A percentile compares a stretch with the other conserved stretches of the same genome.
These are phyloP conservation scores for Talaromyces ruber DNA, from an alignment of 495 filamentous ascomycete species.

Conservation along the genomic window DNA sequence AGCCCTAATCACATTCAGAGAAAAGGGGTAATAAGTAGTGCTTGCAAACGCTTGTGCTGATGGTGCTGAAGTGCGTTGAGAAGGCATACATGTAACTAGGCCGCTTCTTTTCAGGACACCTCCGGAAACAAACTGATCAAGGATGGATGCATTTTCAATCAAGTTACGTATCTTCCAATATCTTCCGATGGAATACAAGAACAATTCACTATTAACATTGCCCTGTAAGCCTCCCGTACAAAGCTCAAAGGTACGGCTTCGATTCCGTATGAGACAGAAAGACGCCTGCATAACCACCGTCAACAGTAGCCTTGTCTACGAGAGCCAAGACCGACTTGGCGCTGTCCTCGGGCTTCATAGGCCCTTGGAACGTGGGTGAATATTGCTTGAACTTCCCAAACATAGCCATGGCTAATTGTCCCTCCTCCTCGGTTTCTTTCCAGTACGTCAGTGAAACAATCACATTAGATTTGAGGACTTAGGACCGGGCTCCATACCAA, in stretches of 20 bases:
- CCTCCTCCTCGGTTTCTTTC: slow-evolving; percentile 5
- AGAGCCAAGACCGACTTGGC: slow-evolving; percentile 4
- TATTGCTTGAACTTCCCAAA: slow-evolving; percentile 7
- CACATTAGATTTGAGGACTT: not conserved
- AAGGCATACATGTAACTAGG: too few relatives aligned
- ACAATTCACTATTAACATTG: slow-evolving; percentile 12
- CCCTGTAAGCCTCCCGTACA: not conserved
- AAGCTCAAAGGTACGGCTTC: slow-evolving; percentile 5
- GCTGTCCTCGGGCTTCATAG: slow-evolving; percentile 1
- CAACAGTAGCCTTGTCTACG: slow-evolving; percentile 4
- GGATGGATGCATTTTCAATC: too few relatives aligned
- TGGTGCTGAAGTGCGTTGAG: too few relatives aligned
- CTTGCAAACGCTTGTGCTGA: too few relatives aligned
- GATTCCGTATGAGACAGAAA: slow-evolving; percentile 6
- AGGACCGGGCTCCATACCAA: slow-evolving; percentile 1
- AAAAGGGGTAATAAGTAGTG: not conserved
- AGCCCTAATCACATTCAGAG: not conserved
- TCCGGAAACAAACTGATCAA: too few relatives aligned
- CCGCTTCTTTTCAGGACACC: too few relatives aligned
- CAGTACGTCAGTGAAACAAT: not conserved
- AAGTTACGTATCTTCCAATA: too few relatives aligned
- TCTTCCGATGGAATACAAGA: too few relatives aligned
- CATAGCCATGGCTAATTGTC: slow-evolving; percentile 2
- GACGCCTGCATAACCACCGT: slow-evolving; percentile 4
- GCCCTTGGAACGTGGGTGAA: slow-evolving; percentile 5